Evolutionary conservation across 148 eudicot genomes (phyloP).

Genomic region (Heliosperma pusillum): DNA sequence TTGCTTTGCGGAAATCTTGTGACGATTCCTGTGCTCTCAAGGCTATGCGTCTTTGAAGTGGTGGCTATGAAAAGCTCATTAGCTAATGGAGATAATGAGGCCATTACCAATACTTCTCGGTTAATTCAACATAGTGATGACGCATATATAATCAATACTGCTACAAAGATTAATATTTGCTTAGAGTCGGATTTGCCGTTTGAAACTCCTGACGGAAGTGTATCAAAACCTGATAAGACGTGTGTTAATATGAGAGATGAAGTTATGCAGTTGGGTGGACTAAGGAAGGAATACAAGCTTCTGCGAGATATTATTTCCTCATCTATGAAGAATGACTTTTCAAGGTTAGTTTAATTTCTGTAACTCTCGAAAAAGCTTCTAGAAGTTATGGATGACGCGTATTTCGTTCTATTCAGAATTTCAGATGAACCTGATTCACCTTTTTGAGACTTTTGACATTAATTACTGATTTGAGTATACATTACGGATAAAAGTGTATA

Average conservation of each 20-base stretch:
- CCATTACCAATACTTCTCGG: constrained; percentile 18
- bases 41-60: constrained; percentile 58
- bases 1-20: constrained; percentile 72
- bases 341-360: constrained; percentile 46
- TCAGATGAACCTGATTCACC: background rate
- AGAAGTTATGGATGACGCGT: background rate
- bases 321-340: constrained; percentile 45
- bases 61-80: constrained; percentile 38
- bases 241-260: constrained; percentile 29
- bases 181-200: constrained; percentile 29
- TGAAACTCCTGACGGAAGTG: constrained; percentile 25
- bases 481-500: too few relatives aligned
- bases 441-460: too few relatives aligned
- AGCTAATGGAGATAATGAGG: constrained; percentile 22
- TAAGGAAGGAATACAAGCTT: constrained; percentile 64
- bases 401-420: background rate
- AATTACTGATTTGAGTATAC: too few relatives aligned
- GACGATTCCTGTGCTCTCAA: constrained; percentile 55
- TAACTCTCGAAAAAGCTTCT: background rate
- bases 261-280: constrained; percentile 55
- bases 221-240: constrained; percentile 23
- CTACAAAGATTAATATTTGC: constrained; percentile 52
- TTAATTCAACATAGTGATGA: constrained; percentile 27
- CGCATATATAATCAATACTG: constrained; percentile 47
- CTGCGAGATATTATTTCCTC: constrained; percentile 64